Evolutionary conservation across 257 asterid genomes (phyloP).

Genomic region (Leptodermis oblonga): DNA sequence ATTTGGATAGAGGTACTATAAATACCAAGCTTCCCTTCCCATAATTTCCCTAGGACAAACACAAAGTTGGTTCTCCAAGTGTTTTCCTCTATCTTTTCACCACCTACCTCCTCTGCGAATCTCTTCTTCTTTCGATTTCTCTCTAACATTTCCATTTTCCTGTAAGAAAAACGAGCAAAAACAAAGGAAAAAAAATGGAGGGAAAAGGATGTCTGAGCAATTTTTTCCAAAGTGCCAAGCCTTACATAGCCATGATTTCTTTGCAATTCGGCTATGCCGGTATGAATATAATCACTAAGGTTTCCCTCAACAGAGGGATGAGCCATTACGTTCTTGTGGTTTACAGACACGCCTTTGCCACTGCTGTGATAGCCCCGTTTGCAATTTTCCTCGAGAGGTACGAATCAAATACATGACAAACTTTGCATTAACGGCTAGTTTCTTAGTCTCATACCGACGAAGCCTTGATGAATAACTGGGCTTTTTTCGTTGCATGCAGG

Average conservation of each 20-base stretch:
- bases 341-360: constrained; percentile 91
- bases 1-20: constrained; percentile 37
- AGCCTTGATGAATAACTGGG: neutral
- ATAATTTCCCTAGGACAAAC: constrained; percentile 57
- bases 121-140: neutral
- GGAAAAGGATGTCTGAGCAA: constrained; percentile 46
- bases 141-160: neutral
- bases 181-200: constrained; percentile 39
- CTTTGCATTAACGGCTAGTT: too few relatives aligned
- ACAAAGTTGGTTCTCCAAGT: constrained; percentile 39
- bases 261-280: constrained; percentile 96
- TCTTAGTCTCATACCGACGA: neutral
- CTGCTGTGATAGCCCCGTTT: constrained; percentile 84
- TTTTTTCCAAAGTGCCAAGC: constrained; percentile 55
- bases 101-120: neutral
- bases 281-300: constrained; percentile 86
- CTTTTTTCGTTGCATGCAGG: constrained; percentile 29
- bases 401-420: neutral
- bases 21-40: constrained; percentile 22
- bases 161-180: neutral
- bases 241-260: constrained; percentile 78
- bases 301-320: constrained; percentile 84
- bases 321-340: constrained; percentile 91
- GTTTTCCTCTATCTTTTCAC: constrained; percentile 48
- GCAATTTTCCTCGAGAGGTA: constrained; percentile 83